Conservation (phyloP, 306 rosid genomes). For the Cicer pinnatifidum region DNA sequence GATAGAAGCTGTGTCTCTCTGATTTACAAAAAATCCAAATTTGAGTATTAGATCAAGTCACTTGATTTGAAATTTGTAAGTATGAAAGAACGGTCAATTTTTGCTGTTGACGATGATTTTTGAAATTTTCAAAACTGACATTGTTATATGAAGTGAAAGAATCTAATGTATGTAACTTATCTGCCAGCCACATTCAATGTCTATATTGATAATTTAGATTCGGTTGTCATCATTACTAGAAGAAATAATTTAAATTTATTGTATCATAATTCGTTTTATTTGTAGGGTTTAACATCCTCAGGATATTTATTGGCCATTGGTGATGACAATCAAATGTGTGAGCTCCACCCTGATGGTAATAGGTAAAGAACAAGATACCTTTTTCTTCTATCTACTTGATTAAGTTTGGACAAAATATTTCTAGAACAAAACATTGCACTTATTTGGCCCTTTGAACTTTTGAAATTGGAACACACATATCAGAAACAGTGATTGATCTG, state of each 20-base stretch:
- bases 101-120: constrained; percentile 13
- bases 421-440: background rate
- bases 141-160: constrained; percentile 28
- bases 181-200: constrained; percentile 29
- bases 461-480: constrained; percentile 22
- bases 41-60: constrained; percentile 20
- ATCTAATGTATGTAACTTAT: constrained; percentile 8
- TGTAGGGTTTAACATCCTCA: constrained; percentile 53
- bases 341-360: constrained; percentile 97
- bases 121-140: constrained; percentile 23
- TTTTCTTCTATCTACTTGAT: constrained; percentile 19
- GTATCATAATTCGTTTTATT: constrained; percentile 34
- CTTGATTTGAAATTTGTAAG: background rate
- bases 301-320: constrained; percentile 83
- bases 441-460: background rate
- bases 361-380: constrained; percentile 50
- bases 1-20: constrained; percentile 35
- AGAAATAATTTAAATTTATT: constrained; percentile 11
- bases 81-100: background rate
- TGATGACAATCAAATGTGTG: constrained; percentile 82
- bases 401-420: constrained; percentile 21
- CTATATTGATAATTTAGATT: constrained; percentile 26
- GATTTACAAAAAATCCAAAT: constrained; percentile 10
- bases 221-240: constrained; percentile 24
- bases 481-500: constrained; percentile 11